A percentile compares a stretch with the other conserved stretches of the same genome.
phyloP scores from a whole-genome alignment of 164 flowering plant genomes.

The Magnolia changhungtana region DNA sequence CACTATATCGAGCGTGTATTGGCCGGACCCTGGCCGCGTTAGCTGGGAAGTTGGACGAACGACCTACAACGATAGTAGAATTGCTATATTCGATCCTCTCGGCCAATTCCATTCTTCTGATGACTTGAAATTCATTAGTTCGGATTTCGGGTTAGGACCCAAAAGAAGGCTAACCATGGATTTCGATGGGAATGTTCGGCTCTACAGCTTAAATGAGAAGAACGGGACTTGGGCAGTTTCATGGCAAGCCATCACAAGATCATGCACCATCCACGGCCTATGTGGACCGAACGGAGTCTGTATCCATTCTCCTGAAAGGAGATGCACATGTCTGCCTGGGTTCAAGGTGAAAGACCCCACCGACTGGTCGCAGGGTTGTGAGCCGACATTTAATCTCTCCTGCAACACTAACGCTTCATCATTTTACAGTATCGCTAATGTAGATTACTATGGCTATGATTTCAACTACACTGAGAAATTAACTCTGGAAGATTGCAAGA shows the following conservation, averaged over 20 bases:
- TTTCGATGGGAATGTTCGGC: slow-evolving; percentile 17
- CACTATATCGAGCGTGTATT: slow-evolving; percentile 24
- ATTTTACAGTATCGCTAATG: slow-evolving; percentile 10
- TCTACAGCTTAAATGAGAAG: slow-evolving; percentile 14
- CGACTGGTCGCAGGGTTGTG: slow-evolving; percentile 34
- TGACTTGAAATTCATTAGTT: not conserved
- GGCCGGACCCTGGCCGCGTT: slow-evolving; percentile 22
- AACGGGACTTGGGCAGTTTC: slow-evolving; percentile 11
- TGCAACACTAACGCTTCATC: not conserved
- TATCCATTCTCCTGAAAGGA: slow-evolving; percentile 1
- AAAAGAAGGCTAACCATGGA: slow-evolving; percentile 19
- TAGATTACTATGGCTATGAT: slow-evolving; percentile 17
- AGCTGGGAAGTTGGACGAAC: slow-evolving; percentile 6
- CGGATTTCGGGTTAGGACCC: slow-evolving; percentile 11
- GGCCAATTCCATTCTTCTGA: slow-evolving; percentile 17
- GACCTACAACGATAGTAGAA: slow-evolving; percentile 15
- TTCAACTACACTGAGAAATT: not conserved
- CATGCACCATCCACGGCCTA: slow-evolving; percentile 15
- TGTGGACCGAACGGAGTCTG: slow-evolving; percentile 7
- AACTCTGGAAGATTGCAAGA: slow-evolving; percentile 9
- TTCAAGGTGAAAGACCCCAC: not conserved
- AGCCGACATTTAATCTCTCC: not conserved
- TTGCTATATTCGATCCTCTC: slow-evolving; percentile 8
- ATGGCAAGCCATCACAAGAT: slow-evolving; percentile 3
- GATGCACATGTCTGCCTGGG: slow-evolving; percentile 7